phyloP scores from a whole-genome alignment of 2,329 filamentous ascomycete species.

The Alternaria gansuensis region DNA sequence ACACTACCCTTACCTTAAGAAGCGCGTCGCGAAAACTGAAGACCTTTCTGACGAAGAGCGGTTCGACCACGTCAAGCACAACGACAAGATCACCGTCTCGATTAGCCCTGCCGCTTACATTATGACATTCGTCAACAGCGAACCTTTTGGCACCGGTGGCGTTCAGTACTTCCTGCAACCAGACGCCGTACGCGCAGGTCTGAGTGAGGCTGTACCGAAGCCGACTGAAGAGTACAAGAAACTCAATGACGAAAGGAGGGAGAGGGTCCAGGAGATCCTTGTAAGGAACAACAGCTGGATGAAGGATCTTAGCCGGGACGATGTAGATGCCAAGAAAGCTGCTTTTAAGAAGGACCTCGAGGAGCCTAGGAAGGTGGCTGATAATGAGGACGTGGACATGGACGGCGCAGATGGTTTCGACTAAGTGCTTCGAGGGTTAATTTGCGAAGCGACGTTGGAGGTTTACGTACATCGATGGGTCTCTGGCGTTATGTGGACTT shows the following conservation, averaged over 20 bases:
- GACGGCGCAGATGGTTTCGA: slow-evolving; percentile 32
- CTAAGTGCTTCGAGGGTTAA: not conserved
- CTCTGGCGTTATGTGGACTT: slow-evolving; percentile 9
- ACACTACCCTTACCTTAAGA: slow-evolving; percentile 55
- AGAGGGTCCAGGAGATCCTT: slow-evolving; percentile 54
- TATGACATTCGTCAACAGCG: slow-evolving; percentile 55
- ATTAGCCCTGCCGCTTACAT: slow-evolving; percentile 57
- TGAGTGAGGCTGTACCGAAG: slow-evolving; percentile 47
- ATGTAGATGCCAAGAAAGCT: slow-evolving; percentile 57
- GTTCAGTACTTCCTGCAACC: slow-evolving; percentile 55
- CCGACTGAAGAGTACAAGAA: slow-evolving; percentile 46
- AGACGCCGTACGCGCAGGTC: slow-evolving; percentile 46
- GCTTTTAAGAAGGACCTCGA: slow-evolving; percentile 47
- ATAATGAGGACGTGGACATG: slow-evolving; percentile 49
- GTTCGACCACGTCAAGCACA: slow-evolving; percentile 42
- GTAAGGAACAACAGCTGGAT: slow-evolving; percentile 58
- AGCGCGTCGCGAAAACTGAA: slow-evolving; percentile 50
- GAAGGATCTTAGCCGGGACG: slow-evolving; percentile 57
- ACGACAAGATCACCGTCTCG: slow-evolving; percentile 57
- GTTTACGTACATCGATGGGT: slow-evolving; percentile 9
- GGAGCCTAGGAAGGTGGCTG: slow-evolving; percentile 30
- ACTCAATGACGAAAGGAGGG: slow-evolving; percentile 42
- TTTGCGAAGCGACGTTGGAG: not conserved
- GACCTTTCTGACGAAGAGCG: slow-evolving; percentile 46
- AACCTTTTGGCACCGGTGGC: slow-evolving; percentile 44